phyloP scores from a whole-genome alignment of 441 rosid species.

The Erysimum cheiri region DNA sequence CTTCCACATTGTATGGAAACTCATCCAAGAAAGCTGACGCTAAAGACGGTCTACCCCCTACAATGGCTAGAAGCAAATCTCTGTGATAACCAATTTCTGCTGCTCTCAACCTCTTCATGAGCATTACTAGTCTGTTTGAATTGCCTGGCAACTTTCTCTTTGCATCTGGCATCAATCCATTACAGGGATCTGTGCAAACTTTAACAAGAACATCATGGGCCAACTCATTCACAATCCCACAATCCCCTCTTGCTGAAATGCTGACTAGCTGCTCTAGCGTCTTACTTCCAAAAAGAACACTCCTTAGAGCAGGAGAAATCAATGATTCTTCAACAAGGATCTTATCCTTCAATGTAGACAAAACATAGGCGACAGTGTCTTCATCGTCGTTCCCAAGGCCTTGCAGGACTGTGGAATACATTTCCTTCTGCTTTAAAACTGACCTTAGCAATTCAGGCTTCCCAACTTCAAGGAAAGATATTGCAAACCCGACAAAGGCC shows the following conservation, averaged over 20 bases:
- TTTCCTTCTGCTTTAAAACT: constrained; percentile 83
- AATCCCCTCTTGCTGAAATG: constrained; percentile 73
- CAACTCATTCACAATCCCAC: constrained; percentile 61
- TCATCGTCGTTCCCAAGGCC: constrained; percentile 75
- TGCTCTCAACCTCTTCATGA: constrained; percentile 89
- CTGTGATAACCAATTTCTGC: constrained; percentile 70
- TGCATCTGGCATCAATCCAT: constrained; percentile 91
- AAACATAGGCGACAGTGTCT: constrained; percentile 65
- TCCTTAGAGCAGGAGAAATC: constrained; percentile 80
- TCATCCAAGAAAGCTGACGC: constrained; percentile 81
- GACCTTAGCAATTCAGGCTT: constrained; percentile 80
- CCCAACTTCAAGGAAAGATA: constrained; percentile 91
- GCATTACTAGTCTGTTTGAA: constrained; percentile 66
- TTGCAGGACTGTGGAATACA: constrained; percentile 82
- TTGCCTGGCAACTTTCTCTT: constrained; percentile 76
- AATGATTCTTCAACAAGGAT: constrained; percentile 75
- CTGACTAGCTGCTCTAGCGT: constrained; percentile 74
- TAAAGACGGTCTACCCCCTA: constrained; percentile 71
- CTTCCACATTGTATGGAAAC: constrained; percentile 90
- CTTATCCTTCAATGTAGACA: constrained; percentile 66
- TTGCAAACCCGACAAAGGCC: constrained; percentile 79
- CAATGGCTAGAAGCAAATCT: constrained; percentile 82
- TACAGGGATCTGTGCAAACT: constrained; percentile 87
- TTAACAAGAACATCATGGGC: constrained; percentile 68
- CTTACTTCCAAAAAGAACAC: constrained; percentile 89